phyloP scores from a whole-genome alignment of 2,329 filamentous ascomycete genomes.

The Cercospora berteroae region DNA sequence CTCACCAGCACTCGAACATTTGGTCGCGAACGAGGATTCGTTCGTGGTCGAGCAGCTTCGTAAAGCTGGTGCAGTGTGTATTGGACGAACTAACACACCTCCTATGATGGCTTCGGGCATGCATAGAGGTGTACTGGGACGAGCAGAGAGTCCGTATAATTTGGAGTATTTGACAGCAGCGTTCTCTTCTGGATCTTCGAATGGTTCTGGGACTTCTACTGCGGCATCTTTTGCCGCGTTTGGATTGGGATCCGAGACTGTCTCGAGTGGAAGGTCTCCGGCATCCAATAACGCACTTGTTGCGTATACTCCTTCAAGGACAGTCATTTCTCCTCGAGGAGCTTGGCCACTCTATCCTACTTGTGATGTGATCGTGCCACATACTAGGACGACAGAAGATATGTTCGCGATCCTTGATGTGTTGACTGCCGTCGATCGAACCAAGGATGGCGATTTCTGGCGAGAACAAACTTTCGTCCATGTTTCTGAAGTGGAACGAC shows the following conservation, averaged over 20 bases:
- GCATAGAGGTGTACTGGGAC: constrained; percentile 57
- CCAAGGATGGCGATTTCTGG: constrained; percentile 54
- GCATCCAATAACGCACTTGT: constrained; percentile 58
- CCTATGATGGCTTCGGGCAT: constrained; percentile 60
- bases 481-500: constrained; percentile 41
- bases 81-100: constrained; percentile 60
- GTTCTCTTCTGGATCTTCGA: constrained; percentile 58
- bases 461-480: constrained; percentile 50
- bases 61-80: constrained; percentile 51
- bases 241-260: constrained; percentile 56
- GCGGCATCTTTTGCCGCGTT: constrained; percentile 54
- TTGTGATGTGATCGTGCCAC: constrained; percentile 56
- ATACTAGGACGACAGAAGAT: constrained; percentile 52
- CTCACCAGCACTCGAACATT: constrained; percentile 53
- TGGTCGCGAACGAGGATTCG: constrained; percentile 54
- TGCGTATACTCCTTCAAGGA: constrained; percentile 56
- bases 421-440: constrained; percentile 46
- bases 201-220: constrained; percentile 54
- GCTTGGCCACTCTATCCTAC: constrained; percentile 56
- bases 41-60: constrained; percentile 50
- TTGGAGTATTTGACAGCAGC: constrained; percentile 53
- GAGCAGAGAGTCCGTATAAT: constrained; percentile 59
- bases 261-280: constrained; percentile 56
- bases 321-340: constrained; percentile 53
- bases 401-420: constrained; percentile 52